A percentile compares a stretch with the other conserved stretches of the same genome.
These are phyloP conservation scores for Mycoemilia scoparia DNA, from an alignment of 192 early-diverging fungal genomes.

Conservation along the genomic window DNA sequence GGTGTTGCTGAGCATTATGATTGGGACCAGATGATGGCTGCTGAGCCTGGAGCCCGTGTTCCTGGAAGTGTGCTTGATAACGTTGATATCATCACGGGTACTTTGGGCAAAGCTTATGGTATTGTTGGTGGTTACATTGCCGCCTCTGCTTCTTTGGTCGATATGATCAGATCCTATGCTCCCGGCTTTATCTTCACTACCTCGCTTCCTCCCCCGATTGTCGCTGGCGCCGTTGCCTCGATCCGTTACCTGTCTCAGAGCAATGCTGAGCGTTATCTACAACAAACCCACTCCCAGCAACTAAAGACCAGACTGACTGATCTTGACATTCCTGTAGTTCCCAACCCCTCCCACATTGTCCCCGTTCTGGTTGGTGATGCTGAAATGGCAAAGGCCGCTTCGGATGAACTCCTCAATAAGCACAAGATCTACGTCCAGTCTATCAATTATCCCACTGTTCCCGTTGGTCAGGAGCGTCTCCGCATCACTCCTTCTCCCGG, in stretches of 20 bases:
- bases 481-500: conserved; percentile 96
- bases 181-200: conserved; percentile 99
- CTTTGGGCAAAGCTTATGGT: conserved; percentile 92
- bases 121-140: conserved; percentile 97
- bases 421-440: conserved; percentile 93
- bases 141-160: conserved; percentile 66
- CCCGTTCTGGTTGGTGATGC: conserved; percentile 96
- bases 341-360: conserved; percentile 98
- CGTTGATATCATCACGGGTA: conserved; percentile 91
- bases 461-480: conserved; percentile 86
- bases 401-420: conserved; percentile 76
- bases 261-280: conserved; percentile 65
- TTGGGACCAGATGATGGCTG: conserved; percentile 42
- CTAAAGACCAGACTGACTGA: conserved; percentile 66
- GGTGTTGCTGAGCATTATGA: conserved; percentile 92
- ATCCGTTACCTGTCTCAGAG: conserved; percentile 83
- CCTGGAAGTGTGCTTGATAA: conserved; percentile 52
- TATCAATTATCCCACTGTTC: conserved; percentile 97
- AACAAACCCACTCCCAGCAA: conserved; percentile 81
- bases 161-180: conserved; percentile 94
- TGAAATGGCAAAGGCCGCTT: conserved; percentile 77
- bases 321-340: conserved; percentile 86
- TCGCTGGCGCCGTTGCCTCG: conserved; percentile 77
- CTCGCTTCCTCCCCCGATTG: conserved; percentile 84
- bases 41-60: conserved; percentile 19